Conservation (phyloP, 106 monocot species). For the Phalaenopsis aphrodite region DNA sequence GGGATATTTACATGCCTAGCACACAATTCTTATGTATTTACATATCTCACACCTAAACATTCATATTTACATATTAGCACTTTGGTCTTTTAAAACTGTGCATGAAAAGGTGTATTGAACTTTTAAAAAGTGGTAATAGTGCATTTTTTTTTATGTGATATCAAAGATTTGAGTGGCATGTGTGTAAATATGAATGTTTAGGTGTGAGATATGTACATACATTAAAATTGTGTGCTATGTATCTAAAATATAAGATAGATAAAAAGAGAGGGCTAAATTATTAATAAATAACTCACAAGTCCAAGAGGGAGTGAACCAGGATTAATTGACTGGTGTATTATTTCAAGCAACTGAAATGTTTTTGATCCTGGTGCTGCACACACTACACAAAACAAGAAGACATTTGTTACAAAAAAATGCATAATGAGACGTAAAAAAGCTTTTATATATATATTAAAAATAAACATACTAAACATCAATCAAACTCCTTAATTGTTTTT, state of each 20-base stretch:
- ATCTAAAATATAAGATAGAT: not conserved
- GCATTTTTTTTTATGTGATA: too few relatives aligned
- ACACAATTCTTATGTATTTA: too few relatives aligned
- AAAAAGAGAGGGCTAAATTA: not conserved
- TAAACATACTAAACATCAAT: not conserved
- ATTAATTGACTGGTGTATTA: slow-evolving; percentile 71
- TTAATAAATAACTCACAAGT: slow-evolving; percentile 42
- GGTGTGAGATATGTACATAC: too few relatives aligned
- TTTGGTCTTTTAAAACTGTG: too few relatives aligned
- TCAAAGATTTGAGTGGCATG: too few relatives aligned
- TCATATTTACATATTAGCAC: too few relatives aligned
- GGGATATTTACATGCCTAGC: too few relatives aligned
- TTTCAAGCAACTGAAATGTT: slow-evolving; percentile 98
- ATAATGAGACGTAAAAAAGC: not conserved
- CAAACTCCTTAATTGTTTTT: not conserved
- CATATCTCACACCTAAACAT: too few relatives aligned
- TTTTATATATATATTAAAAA: not conserved
- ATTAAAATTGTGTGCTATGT: too few relatives aligned
- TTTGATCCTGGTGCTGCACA: slow-evolving; percentile 99
- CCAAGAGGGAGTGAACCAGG: slow-evolving; percentile 76
- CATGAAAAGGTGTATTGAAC: too few relatives aligned
- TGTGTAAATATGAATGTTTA: too few relatives aligned
- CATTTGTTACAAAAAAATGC: not conserved
- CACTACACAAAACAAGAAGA: slow-evolving; percentile 50
- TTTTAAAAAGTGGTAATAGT: too few relatives aligned